Evolutionary conservation across 495 filamentous ascomycete genomes (phyloP), one percentile per base, ranked within the genome.

Genomic region (Podospora pseudocomata): DNA sequence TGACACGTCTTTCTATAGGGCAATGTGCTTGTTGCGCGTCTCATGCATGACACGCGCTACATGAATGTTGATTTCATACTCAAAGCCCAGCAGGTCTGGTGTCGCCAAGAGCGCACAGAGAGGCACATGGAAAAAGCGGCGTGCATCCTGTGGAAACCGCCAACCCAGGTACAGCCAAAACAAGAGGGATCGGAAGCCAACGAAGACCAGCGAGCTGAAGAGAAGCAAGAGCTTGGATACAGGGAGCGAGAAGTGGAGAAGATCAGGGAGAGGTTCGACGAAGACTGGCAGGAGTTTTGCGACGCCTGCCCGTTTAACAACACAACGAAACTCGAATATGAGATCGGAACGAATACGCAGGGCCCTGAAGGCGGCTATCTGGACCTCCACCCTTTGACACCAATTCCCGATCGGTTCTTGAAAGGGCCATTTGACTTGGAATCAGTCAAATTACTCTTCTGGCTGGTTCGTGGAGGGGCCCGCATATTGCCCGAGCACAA

Each of bases 401-500:
- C 57, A 20, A 78, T 82, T 19, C 80, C 81, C 0, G 67, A 79
- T 49, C 66, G 66, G 5, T 66, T 83, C 1, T 27, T 83, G 2
- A 62, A 23, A 2, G 72, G 74, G 9, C 75, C 79, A 1, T 72
- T 65, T 28, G 61, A 69, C 26, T 74, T 74, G 61, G 67, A 75
- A 1, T 67, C 63, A 1, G 66, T 74, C 5, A 74, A 75, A 68
- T 74, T 78, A 60, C 64, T 78, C 0, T 81, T 76, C 68, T 83
- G 81, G 81, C 55, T 80, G 16, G 53, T 76, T 16, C 79, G 73
- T 32, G 74, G 65, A 9, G 77, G 80, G 0, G 77, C 76, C 23
- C 59, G 19, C 0, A 20, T 78, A 23, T 28, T 64, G 9, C 20
- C 23, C 0, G 56, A 60, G 20, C 74, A 78, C 18, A 77, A 69